Conservation (phyloP, 1,284 basidiomycete genomes). For the Grifola frondosa region DNA sequence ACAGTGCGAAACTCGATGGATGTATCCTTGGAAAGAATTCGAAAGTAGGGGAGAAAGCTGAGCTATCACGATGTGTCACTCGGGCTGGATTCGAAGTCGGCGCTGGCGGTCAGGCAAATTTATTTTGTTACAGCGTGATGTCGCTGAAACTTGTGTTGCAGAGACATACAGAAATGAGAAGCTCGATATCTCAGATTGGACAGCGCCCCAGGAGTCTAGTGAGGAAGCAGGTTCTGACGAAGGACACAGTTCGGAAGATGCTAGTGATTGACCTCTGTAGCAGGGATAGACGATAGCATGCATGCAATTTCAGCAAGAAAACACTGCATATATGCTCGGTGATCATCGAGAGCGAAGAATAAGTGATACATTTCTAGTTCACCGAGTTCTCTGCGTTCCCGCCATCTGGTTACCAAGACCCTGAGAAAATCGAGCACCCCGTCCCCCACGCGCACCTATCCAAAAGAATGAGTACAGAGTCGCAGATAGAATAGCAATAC, state of each 20-base stretch:
- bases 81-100: constrained; percentile 86
- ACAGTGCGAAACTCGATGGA: constrained; percentile 86
- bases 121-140: not conserved
- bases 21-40: constrained; percentile 85
- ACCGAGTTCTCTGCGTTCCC: constrained; percentile 33
- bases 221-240: constrained; percentile 20
- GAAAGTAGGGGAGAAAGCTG: constrained; percentile 77
- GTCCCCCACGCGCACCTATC: constrained; percentile 62
- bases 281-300: constrained; percentile 17
- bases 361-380: too few relatives aligned
- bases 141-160: constrained; percentile 9
- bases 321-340: too few relatives aligned
- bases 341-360: too few relatives aligned
- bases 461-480: constrained; percentile 20
- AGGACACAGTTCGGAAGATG: constrained; percentile 17
- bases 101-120: constrained; percentile 55
- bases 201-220: constrained; percentile 26
- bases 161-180: constrained; percentile 34
- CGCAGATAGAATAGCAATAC: constrained; percentile 14
- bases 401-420: constrained; percentile 79
- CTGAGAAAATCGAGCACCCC: constrained; percentile 76
- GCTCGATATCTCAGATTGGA: constrained; percentile 38
- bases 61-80: constrained; percentile 81
- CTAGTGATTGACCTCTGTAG: constrained; percentile 25
- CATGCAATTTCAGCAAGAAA: too few relatives aligned